Percentiles rank a stretch among this genome's conserved stretches.
phyloP scores from a whole-genome alignment of 1,284 basidiomycete genomes.

The Leccinum griseonigrum region DNA sequence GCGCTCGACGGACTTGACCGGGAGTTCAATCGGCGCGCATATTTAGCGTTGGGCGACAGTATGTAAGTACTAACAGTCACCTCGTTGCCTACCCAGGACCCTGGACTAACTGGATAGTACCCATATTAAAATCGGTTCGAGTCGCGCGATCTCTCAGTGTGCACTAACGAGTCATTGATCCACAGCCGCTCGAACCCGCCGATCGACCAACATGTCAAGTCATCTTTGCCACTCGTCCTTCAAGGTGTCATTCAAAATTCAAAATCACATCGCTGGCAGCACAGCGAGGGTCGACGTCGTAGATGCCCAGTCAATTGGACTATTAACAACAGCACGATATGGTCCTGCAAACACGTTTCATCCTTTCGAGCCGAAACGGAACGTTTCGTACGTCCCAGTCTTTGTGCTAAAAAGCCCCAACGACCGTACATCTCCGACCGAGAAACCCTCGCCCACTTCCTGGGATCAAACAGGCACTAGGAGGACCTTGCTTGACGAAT shows the following conservation, averaged over 20 bases:
- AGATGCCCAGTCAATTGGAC: not conserved
- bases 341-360: constrained; percentile 6
- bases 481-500: not conserved
- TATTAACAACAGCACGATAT: constrained; percentile 16
- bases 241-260: not conserved
- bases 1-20: not conserved
- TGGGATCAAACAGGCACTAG: not conserved
- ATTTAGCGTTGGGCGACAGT: not conserved
- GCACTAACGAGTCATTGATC: not conserved
- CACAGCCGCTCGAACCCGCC: not conserved
- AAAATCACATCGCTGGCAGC: constrained; percentile 11
- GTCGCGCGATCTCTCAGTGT: too few species aligned
- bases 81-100: constrained; percentile 14
- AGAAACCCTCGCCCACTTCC: not conserved
- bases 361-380: constrained; percentile 1
- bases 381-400: not conserved
- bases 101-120: not conserved
- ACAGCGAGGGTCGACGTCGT: not conserved
- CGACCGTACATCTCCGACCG: constrained; percentile 6
- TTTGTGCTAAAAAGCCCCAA: not conserved
- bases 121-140: not conserved
- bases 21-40: not conserved
- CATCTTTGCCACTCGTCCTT: not conserved
- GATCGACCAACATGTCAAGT: constrained; percentile 7
- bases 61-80: not conserved